These are phyloP conservation scores for Torulaspora gathmanii DNA, from an alignment of 805 yeast species.

Conservation along the genomic window DNA sequence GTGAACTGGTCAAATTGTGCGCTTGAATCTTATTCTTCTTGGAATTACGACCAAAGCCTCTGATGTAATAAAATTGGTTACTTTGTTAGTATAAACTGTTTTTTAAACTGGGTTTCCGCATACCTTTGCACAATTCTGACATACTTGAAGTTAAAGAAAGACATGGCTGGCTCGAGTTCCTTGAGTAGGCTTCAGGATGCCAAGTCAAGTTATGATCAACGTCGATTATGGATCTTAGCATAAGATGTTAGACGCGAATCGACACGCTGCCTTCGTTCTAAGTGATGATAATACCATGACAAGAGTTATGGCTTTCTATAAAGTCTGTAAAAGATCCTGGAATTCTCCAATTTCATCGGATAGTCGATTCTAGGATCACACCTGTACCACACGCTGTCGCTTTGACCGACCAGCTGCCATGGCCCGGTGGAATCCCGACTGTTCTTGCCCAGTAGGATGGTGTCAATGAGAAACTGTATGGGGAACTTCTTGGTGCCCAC, in stretches of 20 bases:
- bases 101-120: background rate
- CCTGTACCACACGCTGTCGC: constrained; percentile 83
- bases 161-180: constrained; percentile 13
- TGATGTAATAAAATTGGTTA: constrained; percentile 15
- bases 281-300: background rate
- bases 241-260: background rate
- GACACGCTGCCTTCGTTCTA: background rate
- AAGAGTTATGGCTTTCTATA: constrained; percentile 46
- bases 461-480: constrained; percentile 73
- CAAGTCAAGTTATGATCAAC: background rate
- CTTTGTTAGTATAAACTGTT: constrained; percentile 7
- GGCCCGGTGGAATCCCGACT: constrained; percentile 43
- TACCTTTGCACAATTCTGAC: constrained; percentile 4
- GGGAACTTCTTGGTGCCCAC: constrained; percentile 78
- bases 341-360: constrained; percentile 70
- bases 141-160: constrained; percentile 33
- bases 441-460: constrained; percentile 54
- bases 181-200: background rate
- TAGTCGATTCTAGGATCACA: constrained; percentile 50
- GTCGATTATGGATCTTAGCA: background rate
- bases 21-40: constrained; percentile 43
- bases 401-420: constrained; percentile 62
- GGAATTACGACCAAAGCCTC: constrained; percentile 58
- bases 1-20: constrained; percentile 13
- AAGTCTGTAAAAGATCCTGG: constrained; percentile 78